phyloP scores from a whole-genome alignment of 306 rosid species.

The Fragaria vesca region DNA sequence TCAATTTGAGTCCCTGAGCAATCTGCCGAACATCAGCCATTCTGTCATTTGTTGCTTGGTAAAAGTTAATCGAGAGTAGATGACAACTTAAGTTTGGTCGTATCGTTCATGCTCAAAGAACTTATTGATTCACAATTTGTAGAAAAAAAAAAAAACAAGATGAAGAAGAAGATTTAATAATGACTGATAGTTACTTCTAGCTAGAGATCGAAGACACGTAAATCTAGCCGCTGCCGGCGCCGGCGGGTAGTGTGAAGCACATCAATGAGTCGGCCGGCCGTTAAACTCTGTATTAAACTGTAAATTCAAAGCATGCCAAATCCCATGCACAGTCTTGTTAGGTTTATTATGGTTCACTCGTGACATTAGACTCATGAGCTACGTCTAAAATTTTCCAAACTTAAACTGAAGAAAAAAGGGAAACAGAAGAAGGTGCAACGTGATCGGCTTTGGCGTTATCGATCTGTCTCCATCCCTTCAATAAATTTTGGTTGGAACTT shows the following conservation, averaged over 20 bases:
- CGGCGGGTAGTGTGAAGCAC: slow-evolving; percentile 18
- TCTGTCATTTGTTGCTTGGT: no score
- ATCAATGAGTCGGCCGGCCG: slow-evolving; percentile 2
- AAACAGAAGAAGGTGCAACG: not conserved
- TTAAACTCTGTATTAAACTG: not conserved
- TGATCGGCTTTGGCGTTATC: slow-evolving; percentile 2
- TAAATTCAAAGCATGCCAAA: not conserved
- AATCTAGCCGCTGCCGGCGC: slow-evolving; percentile 1
- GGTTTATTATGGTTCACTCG: not conserved
- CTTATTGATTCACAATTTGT: not conserved
- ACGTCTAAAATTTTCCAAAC: not conserved
- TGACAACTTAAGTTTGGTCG: not conserved
- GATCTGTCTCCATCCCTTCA: not conserved
- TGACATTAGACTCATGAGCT: not conserved
- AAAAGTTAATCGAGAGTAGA: not conserved
- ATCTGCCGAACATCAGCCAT: not conserved
- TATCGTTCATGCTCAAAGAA: not conserved
- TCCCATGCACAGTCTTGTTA: not conserved
- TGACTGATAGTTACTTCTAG: not conserved
- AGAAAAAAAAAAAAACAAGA: not conserved
- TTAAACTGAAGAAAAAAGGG: not conserved
- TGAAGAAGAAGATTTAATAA: not conserved
- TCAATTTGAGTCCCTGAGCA: not conserved
- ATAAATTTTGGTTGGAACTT: not conserved
- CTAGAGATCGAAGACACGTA: not conserved